These are phyloP conservation scores for Lolium perenne DNA, from an alignment of 176 grass and related monocot species.

Conservation along the genomic window DNA sequence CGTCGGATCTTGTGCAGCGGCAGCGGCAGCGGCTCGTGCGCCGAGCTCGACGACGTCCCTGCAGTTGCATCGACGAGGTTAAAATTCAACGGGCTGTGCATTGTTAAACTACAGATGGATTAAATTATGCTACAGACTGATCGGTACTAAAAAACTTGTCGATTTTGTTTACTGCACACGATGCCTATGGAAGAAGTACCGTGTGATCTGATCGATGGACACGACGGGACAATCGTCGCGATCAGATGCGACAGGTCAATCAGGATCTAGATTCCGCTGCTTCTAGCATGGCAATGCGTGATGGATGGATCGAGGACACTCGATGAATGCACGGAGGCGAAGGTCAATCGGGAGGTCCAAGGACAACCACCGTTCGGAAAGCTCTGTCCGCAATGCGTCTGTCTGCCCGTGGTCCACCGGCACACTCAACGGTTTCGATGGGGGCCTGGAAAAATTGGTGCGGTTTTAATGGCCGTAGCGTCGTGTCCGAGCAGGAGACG, in stretches of 20 bases:
- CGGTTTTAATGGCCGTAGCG: background rate
- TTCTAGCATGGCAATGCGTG: no score
- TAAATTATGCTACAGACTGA: background rate
- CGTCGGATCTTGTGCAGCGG: constrained; percentile 52
- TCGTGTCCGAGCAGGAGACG: background rate
- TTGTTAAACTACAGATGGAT: background rate
- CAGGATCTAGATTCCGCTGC: no score
- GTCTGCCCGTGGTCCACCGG: no score
- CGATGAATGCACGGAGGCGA: no score
- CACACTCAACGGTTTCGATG: background rate
- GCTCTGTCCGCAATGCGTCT: no score
- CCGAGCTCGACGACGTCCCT: constrained; percentile 48
- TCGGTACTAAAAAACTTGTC: no score
- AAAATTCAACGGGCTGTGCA: background rate
- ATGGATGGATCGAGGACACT: no score
- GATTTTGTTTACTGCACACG: background rate
- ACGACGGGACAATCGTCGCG: no score
- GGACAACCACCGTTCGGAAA: no score
- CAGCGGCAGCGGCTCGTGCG: constrained; percentile 27
- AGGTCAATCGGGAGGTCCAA: no score
- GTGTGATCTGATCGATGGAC: no score
- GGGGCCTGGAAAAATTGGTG: background rate
- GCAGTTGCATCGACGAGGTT: constrained; percentile 26
- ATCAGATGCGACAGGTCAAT: no score
- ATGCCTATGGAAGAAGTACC: background rate